Conservation (phyloP, 257 asterid genomes). For the Penstemon eatonii region DNA sequence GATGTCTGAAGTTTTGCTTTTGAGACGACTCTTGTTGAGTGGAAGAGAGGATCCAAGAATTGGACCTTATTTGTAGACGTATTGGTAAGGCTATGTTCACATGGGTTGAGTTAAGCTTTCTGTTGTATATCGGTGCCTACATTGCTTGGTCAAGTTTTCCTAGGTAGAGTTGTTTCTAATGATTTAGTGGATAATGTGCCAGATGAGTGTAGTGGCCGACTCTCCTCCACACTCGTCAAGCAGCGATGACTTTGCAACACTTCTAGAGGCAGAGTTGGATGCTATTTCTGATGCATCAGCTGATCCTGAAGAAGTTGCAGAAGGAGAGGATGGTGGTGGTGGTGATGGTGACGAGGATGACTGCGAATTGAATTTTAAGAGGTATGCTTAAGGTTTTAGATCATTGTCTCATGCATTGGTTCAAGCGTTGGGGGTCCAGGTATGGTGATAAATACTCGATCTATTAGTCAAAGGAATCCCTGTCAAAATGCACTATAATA, state of each 20-base stretch:
- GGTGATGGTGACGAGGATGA: constrained; percentile 33
- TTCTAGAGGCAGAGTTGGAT: constrained; percentile 75
- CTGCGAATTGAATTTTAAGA: constrained; percentile 31
- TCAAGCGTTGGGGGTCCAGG: constrained; percentile 6
- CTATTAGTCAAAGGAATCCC: not conserved
- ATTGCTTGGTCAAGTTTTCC: too few species aligned
- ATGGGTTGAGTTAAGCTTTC: too few species aligned
- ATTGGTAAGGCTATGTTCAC: too few species aligned
- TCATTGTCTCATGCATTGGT: constrained; percentile 7
- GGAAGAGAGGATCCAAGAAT: too few species aligned
- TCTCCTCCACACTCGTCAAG: constrained; percentile 83
- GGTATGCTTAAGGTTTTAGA: constrained; percentile 33
- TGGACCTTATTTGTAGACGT: too few species aligned
- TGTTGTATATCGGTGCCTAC: too few species aligned
- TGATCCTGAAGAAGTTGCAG: constrained; percentile 39
- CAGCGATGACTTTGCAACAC: constrained; percentile 76
- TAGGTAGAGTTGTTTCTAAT: too few species aligned
- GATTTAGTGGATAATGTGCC: constrained; percentile 8
- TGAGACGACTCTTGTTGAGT: too few species aligned
- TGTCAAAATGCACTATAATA: constrained; percentile 16
- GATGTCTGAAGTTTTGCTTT: too few species aligned
- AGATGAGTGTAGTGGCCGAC: constrained; percentile 83
- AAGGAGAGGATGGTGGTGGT: constrained; percentile 33
- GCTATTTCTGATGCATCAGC: constrained; percentile 55
- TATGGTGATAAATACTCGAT: constrained; percentile 10